Conservation (phyloP, 306 rosid species). For the Dalbergia cochinchinensis region DNA sequence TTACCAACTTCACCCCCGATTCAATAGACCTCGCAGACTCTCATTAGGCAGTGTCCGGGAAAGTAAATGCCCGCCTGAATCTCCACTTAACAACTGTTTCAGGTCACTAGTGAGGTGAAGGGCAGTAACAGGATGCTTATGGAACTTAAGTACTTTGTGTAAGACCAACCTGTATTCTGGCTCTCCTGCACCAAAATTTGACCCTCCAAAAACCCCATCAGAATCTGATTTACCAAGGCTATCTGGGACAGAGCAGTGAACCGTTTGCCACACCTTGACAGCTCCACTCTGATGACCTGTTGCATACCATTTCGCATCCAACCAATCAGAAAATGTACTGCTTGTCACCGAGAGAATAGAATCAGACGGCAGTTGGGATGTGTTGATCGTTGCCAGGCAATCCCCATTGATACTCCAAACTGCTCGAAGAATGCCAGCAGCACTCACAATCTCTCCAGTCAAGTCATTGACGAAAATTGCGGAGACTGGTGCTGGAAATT, state of each 20-base stretch:
- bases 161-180: slow-evolving; percentile 85
- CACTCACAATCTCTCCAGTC: slow-evolving; percentile 93
- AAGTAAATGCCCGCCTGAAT: slow-evolving; percentile 83
- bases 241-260: slow-evolving; percentile 72
- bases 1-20: slow-evolving; percentile 69
- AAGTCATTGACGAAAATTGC: slow-evolving; percentile 91
- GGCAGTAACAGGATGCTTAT: slow-evolving; percentile 91
- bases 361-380: slow-evolving; percentile 97
- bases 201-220: slow-evolving; percentile 51
- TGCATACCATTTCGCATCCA: slow-evolving; percentile 91
- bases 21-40: slow-evolving; percentile 71
- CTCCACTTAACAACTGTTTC: slow-evolving; percentile 94
- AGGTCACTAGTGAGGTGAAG: slow-evolving; percentile 81
- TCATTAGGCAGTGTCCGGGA: slow-evolving; percentile 92
- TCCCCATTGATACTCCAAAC: slow-evolving; percentile 98
- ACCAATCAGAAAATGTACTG: slow-evolving; percentile 91
- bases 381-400: slow-evolving; percentile 87
- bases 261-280: slow-evolving; percentile 97
- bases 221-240: slow-evolving; percentile 61
- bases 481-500: slow-evolving; percentile 88
- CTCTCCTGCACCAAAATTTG: slow-evolving; percentile 61
- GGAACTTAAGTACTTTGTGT: slow-evolving; percentile 85
- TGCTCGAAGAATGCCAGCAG: slow-evolving; percentile 93
- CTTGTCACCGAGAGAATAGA: slow-evolving; percentile 88
- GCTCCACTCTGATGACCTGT: slow-evolving; percentile 99